Percentiles rank a stretch among this genome's conserved stretches.
These are phyloP conservation scores for Zygotorulaspora mrakii DNA, from an alignment of 1,139 yeast species.

Conservation along the genomic window DNA sequence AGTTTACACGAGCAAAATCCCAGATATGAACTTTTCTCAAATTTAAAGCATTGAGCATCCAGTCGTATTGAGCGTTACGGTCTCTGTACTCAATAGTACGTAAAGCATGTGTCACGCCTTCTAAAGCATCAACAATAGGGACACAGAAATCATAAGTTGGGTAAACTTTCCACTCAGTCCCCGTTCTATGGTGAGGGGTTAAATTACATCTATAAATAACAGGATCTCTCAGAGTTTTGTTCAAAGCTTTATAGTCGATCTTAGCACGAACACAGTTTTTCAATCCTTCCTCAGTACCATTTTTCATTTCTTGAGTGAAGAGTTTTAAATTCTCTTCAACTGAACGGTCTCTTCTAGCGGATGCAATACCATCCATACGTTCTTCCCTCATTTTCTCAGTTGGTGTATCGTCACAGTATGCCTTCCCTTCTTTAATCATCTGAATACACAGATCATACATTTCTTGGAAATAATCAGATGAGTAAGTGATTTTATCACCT, in stretches of 20 bases:
- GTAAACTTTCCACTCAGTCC: constrained; percentile 85
- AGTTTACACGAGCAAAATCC: constrained; percentile 97
- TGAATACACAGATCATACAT: constrained; percentile 84
- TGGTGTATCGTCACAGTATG: constrained; percentile 95
- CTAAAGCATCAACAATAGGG: constrained; percentile 89
- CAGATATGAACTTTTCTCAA: constrained; percentile 91
- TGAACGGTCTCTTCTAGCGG: constrained; percentile 83
- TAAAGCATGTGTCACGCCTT: constrained; percentile 95
- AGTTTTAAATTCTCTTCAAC: constrained; percentile 85
- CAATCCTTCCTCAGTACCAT: constrained; percentile 86
- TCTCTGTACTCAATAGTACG: constrained; percentile 98
- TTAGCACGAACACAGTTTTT: constrained; percentile 93
- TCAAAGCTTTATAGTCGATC: constrained; percentile 81
- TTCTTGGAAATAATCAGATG: constrained; percentile 86
- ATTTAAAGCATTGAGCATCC: constrained; percentile 79
- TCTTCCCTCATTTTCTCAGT: constrained; percentile 94
- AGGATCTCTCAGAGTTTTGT: constrained; percentile 95
- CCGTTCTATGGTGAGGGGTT: constrained; percentile 97
- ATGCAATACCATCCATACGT: constrained; percentile 93
- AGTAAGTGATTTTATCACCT: constrained; percentile 81
- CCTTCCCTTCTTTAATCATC: constrained; percentile 89
- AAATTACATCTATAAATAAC: constrained; percentile 93
- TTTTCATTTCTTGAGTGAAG: constrained; percentile 85
- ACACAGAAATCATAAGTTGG: constrained; percentile 99
- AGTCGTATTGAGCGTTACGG: constrained; percentile 94